These are phyloP conservation scores for Tricholoma saponaceum DNA, from an alignment of 768 basidiomycete genomes.

Conservation along the genomic window DNA sequence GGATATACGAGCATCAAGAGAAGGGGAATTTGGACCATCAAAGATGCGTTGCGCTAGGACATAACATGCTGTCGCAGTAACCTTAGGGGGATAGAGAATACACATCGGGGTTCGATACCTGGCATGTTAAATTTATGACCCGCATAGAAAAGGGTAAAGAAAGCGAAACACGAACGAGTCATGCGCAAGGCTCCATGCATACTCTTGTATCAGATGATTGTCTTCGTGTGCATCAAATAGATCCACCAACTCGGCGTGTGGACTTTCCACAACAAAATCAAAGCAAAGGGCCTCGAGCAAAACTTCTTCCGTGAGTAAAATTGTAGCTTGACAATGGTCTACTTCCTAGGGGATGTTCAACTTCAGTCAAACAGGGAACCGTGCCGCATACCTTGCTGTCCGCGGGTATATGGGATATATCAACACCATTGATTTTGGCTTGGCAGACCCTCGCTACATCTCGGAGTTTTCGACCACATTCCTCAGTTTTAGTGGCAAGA, in stretches of 20 bases:
- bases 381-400: conserved; percentile 57
- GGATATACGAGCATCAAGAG: conserved; percentile 72
- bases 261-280: conserved; percentile 75
- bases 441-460: conserved; percentile 77
- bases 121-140: conserved; percentile 8
- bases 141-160: conserved; percentile 5
- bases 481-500: conserved; percentile 88
- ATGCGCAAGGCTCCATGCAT: conserved; percentile 83
- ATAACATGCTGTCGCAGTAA: conserved; percentile 76
- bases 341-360: conserved; percentile 52
- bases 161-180: conserved; percentile 61
- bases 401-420: conserved; percentile 51
- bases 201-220: conserved; percentile 55
- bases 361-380: not conserved
- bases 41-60: conserved; percentile 68
- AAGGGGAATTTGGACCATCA: conserved; percentile 71
- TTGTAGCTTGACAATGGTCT: conserved; percentile 63
- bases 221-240: conserved; percentile 57
- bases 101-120: conserved; percentile 83
- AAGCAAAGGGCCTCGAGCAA: conserved; percentile 83
- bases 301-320: conserved; percentile 72
- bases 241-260: conserved; percentile 72
- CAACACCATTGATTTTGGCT: conserved; percentile 57
- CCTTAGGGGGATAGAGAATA: conserved; percentile 60
- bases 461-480: conserved; percentile 81